Percentiles rank a stretch among this genome's conserved stretches.
Evolutionary conservation across 768 basidiomycete species (phyloP).

Genomic region (Lactarius tabidus): DNA sequence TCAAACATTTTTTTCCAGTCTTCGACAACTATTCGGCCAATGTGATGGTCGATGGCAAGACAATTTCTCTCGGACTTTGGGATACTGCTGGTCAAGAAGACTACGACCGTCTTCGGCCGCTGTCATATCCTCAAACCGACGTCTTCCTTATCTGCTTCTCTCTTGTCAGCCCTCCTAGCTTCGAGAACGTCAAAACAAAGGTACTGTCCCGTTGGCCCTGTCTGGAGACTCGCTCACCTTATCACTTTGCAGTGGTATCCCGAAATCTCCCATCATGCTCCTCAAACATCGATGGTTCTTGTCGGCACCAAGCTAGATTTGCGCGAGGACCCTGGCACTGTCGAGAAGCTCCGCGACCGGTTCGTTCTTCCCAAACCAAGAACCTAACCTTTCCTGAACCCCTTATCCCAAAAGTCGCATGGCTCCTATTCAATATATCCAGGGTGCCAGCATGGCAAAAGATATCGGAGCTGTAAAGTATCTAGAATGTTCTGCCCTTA

Average conservation of each 20-base stretch:
- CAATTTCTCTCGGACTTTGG: constrained; percentile 97
- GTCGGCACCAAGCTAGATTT: constrained; percentile 98
- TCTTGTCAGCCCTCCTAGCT: constrained; percentile 94
- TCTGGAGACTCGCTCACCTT: background rate
- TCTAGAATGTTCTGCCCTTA: constrained; percentile 91
- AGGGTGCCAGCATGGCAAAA: constrained; percentile 86
- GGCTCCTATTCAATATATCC: constrained; percentile 88
- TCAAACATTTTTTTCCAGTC: constrained; percentile 44
- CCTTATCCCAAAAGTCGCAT: constrained; percentile 60
- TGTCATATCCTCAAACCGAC: constrained; percentile 99
- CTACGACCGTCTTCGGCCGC: constrained; percentile 94
- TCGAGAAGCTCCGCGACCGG: constrained; percentile 92
- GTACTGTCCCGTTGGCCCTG: constrained; percentile 35
- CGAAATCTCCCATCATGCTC: constrained; percentile 96
- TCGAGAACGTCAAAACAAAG: constrained; percentile 98
- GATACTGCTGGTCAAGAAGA: constrained; percentile 99
- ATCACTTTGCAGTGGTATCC: constrained; percentile 73
- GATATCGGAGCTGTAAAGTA: constrained; percentile 97
- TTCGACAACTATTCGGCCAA: constrained; percentile 99
- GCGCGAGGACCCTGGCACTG: constrained; percentile 89
- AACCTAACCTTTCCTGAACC: constrained; percentile 7
- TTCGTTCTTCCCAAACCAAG: constrained; percentile 33
- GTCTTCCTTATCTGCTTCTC: constrained; percentile 99
- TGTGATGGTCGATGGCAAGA: constrained; percentile 98
- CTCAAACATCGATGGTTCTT: constrained; percentile 86